A percentile compares a stretch with the other conserved stretches of the same genome.
Conservation (phyloP, 768 basidiomycete genomes). For the Suillus subalutaceus region DNA sequence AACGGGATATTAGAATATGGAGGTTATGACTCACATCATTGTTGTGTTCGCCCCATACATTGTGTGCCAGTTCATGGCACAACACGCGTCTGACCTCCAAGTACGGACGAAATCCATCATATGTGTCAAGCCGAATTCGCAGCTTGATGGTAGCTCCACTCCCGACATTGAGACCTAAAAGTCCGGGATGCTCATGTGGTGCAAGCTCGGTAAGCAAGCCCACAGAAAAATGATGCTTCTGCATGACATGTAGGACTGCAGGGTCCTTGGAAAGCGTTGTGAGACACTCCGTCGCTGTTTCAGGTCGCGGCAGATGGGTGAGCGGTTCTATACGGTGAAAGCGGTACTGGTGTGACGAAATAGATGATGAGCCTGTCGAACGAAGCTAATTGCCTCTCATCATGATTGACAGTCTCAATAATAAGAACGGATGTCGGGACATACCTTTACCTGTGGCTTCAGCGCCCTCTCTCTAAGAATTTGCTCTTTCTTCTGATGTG, state of each 20-base stretch:
- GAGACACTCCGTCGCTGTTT: slow-evolving; percentile 55
- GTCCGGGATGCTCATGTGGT: slow-evolving; percentile 71
- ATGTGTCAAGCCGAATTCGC: slow-evolving; percentile 67
- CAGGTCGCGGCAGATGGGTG: slow-evolving; percentile 64
- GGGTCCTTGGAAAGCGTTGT: slow-evolving; percentile 67
- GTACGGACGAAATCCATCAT: slow-evolving; percentile 74
- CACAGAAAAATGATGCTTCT: slow-evolving; percentile 66
- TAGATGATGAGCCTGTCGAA: slow-evolving; percentile 47
- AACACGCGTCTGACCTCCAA: slow-evolving; percentile 65
- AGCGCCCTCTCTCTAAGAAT: slow-evolving; percentile 62
- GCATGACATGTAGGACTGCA: slow-evolving; percentile 73
- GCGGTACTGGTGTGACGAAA: slow-evolving; percentile 47
- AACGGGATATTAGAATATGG: slow-evolving; percentile 1
- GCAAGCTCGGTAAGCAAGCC: slow-evolving; percentile 76
- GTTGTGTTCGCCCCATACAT: slow-evolving; percentile 73
- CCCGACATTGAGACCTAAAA: slow-evolving; percentile 71
- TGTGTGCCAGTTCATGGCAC: slow-evolving; percentile 80
- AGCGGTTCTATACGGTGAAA: slow-evolving; percentile 71
- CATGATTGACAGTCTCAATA: background rate
- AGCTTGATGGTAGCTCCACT: slow-evolving; percentile 66
- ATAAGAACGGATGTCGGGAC: slow-evolving; percentile 11
- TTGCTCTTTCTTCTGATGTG: slow-evolving; percentile 56
- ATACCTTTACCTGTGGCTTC: slow-evolving; percentile 61
- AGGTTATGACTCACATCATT: slow-evolving; percentile 55
- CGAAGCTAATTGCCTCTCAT: slow-evolving; percentile 46